Base-by-base conservation (phyloP, 2,329 filamentous ascomycete species). In the Rhinocladiella mackenziei region DNA sequence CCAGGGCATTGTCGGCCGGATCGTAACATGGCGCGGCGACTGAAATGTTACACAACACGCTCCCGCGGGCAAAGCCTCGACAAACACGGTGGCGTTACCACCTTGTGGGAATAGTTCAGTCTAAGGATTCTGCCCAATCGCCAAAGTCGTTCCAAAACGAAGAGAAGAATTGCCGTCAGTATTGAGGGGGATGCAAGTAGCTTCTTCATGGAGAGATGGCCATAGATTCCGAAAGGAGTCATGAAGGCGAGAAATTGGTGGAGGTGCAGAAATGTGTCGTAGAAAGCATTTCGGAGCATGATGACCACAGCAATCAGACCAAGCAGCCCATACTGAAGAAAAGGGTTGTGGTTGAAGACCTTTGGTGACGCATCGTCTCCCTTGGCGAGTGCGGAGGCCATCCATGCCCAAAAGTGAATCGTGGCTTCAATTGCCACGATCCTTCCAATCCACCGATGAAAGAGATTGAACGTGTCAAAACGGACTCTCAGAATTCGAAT, bases 401-500 rank as follows among this genome's bases (percentile, higher is more conserved):
- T 71, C 89, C 91, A 98, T 25, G 82, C 80, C 17, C 75, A 56
- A 6, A 83, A 85, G 65, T 94, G 88, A 6, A 84, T 71, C 37
- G 88, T 57, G 11, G 77, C 68, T 63, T 92, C 84, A 3, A 84
- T 40, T n/a, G 86, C 77, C 18, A 86, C 78, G 31, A 89, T 78
- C 18, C 87, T 78, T 19, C 86, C 87, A 50, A 87, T 77, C 86
- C 86, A 94, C 53, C 87, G 78, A 64, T 94, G 87, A 38, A 92
- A 71, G 6, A 92, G 80, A 63, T 97, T 97, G 75, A 94, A 97
- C 1, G 89, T 94, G 65, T 97, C 92, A 68, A 96, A 98, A 64
- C 86, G 91, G 63, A 97, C 84, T 57, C 84, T 80, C 45, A 97
- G 75, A 23, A 94, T 65, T 3, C 73, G 65, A 60, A 97, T 96